Evolutionary conservation across 257 asterid species (phyloP), one percentile per base, ranked within the genome.

Genomic region (Sherardia arvensis): DNA sequence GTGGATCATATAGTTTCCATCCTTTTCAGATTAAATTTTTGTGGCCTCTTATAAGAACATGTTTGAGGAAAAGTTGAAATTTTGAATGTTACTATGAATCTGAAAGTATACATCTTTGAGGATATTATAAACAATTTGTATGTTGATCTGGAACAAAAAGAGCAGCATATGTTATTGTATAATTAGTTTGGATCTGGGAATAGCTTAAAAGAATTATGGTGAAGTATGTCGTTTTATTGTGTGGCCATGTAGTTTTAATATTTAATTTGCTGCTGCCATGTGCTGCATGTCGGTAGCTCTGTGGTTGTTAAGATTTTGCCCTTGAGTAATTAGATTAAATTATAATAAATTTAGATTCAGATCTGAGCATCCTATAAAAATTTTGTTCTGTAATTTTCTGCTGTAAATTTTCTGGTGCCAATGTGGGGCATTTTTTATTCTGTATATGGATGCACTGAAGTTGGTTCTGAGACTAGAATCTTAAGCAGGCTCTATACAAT

Each of bases 111-210:
- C 48, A 0, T 43, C 4, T 5, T 40, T 40, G 49, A 14, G 3
- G 3, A 3, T 40, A 12, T 40, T 14, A 14, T 40, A 14, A 40
- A 1, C 2, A 38, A 9, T 40, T 40, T 40, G 48, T 40, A 14
- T 14, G 0, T 14, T 48, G 67, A 47, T 64, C 20, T 28, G 26
- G 12, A 20, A 62, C 11, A 43, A 25, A 61, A 7, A 9, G 22
- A 61, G 33, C 23, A 45, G 3, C n/a, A 11, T 18, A 14, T 26
- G n/a, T 49, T 20, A 10, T 49, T 29, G 4, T 11, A 20, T 22
- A 20, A 8, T 12, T 7, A 47, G 47, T 49, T 64, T 48, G 34
- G 69, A 64, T 64, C 68, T 64, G 61, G 23, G 69, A 30, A 8
- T 4, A 2, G 12, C 27, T 59, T 59, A 3, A 30, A 32, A 32